Base-by-base conservation (phyloP, 1,284 basidiomycete genomes). In the Tylopilus orsonianus region DNA sequence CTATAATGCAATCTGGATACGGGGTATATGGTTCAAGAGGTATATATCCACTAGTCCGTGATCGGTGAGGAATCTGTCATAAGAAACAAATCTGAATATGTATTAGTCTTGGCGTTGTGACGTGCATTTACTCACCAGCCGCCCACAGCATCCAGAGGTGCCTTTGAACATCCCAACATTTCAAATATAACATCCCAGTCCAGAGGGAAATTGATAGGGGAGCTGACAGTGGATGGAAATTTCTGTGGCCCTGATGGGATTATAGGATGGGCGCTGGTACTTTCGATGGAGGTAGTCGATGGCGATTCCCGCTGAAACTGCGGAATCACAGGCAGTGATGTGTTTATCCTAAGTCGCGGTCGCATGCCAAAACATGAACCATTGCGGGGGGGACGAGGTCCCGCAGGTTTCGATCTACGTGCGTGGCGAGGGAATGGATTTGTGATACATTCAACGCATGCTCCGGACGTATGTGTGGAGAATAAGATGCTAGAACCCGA, bases 121-220 rank as follows among this genome's bases (percentile, higher is more conserved):
- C 12, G 2, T 22, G 33, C 19, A 44, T 30, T 22, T 16, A 27
- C 62, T 64, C 22, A 62, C 63, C 39, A 54, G 20, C 33, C 45
- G 23, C 29, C 29, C 7, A n/a, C 8, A 18, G 10, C 23, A 22
- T 49, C 45, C 14, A 14, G 20, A 16, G n/a, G n/a, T 41, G 22
- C 14, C 9, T 50, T 24, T 18, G 52, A 55, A 34, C 49, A 59
- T 22, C 44, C 62, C 30, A 65, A 39, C 19, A 65, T 24, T n/a
- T 68, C 60, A 32, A 69, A 65, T 48, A 70, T 68, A n/a, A 33
- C 48, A 40, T 70, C 69, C 68, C 68, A 70, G 42, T 70, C 67
- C 13, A 70, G 56, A 26, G 56, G 66, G 29, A 58, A 60, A 29
- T 57, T 51, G 27, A 52, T 48, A 1, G 60, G 56, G 9, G 61